Percentiles rank a stretch among this genome's conserved stretches.
These are phyloP conservation scores for Lentinula sp. DNA, from an alignment of 768 basidiomycete genomes.

Conservation along the genomic window DNA sequence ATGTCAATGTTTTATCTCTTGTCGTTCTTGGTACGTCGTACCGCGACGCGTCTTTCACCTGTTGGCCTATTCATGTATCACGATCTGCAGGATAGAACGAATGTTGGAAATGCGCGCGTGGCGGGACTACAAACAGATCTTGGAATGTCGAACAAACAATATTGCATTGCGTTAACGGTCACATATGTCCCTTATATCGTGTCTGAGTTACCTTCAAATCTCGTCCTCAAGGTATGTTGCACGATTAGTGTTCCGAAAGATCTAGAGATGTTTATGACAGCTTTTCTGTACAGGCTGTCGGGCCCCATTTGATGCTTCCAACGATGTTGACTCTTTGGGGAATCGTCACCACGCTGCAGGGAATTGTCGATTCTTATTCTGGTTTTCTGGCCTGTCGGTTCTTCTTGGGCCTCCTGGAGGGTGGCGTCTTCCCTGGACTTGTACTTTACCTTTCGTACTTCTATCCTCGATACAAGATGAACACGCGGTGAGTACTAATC, in stretches of 20 bases:
- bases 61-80: too few relatives aligned
- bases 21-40: background rate
- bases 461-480: constrained; percentile 5
- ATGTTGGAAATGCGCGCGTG: constrained; percentile 17
- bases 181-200: constrained; percentile 11
- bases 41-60: too few relatives aligned
- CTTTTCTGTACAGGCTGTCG: constrained; percentile 20
- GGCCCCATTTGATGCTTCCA: constrained; percentile 39
- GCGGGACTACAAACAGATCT: constrained; percentile 16
- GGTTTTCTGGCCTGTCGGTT: constrained; percentile 38
- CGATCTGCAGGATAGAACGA: constrained; percentile 11
- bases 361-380: constrained; percentile 26
- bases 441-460: constrained; percentile 3
- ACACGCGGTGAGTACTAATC: background rate
- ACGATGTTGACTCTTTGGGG: constrained; percentile 41
- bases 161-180: constrained; percentile 14
- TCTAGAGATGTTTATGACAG: background rate
- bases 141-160: constrained; percentile 13
- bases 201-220: constrained; percentile 35
- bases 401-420: constrained; percentile 39
- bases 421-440: constrained; percentile 13
- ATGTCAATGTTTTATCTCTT: constrained; percentile 4
- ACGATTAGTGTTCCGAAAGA: background rate
- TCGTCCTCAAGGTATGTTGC: constrained; percentile 25
- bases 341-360: constrained; percentile 34